Percentiles rank a stretch among this genome's conserved stretches.
These are phyloP conservation scores for Circinella minor DNA, from an alignment of 371 early-diverging fungal species.

Conservation along the genomic window DNA sequence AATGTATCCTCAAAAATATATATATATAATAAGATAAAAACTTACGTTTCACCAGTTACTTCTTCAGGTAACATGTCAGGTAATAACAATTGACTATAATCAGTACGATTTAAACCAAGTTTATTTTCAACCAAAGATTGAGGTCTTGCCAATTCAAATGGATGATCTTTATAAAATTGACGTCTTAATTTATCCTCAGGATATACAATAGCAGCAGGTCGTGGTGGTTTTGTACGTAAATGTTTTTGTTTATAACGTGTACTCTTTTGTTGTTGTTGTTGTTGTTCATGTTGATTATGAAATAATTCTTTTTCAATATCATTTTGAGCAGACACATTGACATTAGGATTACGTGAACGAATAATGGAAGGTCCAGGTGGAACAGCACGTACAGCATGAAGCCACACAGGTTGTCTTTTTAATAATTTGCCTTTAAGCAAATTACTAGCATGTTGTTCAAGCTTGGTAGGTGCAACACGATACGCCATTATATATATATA, in stretches of 20 bases:
- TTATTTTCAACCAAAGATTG: constrained; percentile 64
- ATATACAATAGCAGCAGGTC: constrained; percentile 76
- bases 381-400: constrained; percentile 55
- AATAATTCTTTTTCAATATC: constrained; percentile 39
- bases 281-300: constrained; percentile 10
- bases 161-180: constrained; percentile 88
- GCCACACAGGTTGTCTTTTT: constrained; percentile 67
- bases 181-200: constrained; percentile 87
- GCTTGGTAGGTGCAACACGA: constrained; percentile 39
- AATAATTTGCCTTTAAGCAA: constrained; percentile 61
- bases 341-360: constrained; percentile 51
- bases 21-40: neutral
- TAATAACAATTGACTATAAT: constrained; percentile 49
- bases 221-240: constrained; percentile 55
- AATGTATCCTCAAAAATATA: no score
- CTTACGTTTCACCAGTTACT: constrained; percentile 73
- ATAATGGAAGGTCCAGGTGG: constrained; percentile 73
- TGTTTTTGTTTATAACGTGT: constrained; percentile 57
- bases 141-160: constrained; percentile 82
- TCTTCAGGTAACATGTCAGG: constrained; percentile 57
- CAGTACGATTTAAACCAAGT: constrained; percentile 47
- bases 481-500: constrained; percentile 35
- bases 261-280: constrained; percentile 18
- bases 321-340: constrained; percentile 44
- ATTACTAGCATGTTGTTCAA: constrained; percentile 51